phyloP scores from a whole-genome alignment of 495 filamentous ascomycete genomes.

The Hypoxylon crocopeplum region DNA sequence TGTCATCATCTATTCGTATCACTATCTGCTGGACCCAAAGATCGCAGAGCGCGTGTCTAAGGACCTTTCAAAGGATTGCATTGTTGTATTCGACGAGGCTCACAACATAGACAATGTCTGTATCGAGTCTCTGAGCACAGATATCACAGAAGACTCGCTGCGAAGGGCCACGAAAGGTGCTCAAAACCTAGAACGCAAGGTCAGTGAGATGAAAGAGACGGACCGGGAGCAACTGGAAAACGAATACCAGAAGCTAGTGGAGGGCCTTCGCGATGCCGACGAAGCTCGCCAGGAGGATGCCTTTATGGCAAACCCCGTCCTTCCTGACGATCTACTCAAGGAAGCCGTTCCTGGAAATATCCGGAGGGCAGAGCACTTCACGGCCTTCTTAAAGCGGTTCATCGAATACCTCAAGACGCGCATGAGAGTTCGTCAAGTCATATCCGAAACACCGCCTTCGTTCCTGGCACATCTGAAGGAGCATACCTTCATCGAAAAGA shows the following conservation, averaged over 20 bases:
- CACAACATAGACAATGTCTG: slow-evolving; percentile 99
- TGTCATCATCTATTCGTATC: slow-evolving; percentile 99
- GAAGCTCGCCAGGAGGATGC: slow-evolving; percentile 90
- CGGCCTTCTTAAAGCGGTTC: slow-evolving; percentile 92
- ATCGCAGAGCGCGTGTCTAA: slow-evolving; percentile 96
- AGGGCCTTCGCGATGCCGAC: slow-evolving; percentile 86
- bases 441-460: slow-evolving; percentile 93
- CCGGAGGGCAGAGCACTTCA: slow-evolving; percentile 93
- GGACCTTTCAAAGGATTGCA: slow-evolving; percentile 97
- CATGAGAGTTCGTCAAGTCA: slow-evolving; percentile 97
- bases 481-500: slow-evolving; percentile 95
- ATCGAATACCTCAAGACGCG: slow-evolving; percentile 98
- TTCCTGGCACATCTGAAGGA: slow-evolving; percentile 95
- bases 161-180: slow-evolving; percentile 88
- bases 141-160: slow-evolving; percentile 92
- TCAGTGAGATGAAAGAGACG: slow-evolving; percentile 88
- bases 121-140: slow-evolving; percentile 96
- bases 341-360: slow-evolving; percentile 98
- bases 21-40: slow-evolving; percentile 97
- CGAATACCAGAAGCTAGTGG: slow-evolving; percentile 95
- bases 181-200: slow-evolving; percentile 85
- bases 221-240: slow-evolving; percentile 92
- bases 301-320: slow-evolving; percentile 94
- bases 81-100: slow-evolving; percentile 98
- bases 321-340: slow-evolving; percentile 82